Conservation (phyloP, 1,284 basidiomycete species). For the Boletus semigastroideus region DNA sequence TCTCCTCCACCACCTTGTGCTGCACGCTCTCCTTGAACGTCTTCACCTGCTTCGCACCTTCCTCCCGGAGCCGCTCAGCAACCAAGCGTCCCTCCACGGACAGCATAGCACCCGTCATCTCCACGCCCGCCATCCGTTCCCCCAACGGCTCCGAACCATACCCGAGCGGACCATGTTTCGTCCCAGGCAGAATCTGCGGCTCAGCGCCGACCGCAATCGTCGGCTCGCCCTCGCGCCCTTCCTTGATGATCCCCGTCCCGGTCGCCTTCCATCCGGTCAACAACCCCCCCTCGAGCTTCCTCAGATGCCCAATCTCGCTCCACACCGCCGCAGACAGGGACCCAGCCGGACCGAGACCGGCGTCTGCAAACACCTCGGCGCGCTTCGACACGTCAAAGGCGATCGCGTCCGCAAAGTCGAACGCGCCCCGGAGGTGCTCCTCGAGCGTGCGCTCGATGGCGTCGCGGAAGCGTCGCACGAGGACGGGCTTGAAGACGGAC, state of each 20-base stretch:
- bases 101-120: not conserved
- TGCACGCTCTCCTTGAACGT: slow-evolving; percentile 31
- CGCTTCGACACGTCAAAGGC: slow-evolving; percentile 57
- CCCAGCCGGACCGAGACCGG: slow-evolving; percentile 49
- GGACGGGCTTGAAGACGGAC: slow-evolving; percentile 59
- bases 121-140: slow-evolving; percentile 31
- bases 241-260: slow-evolving; percentile 59
- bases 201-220: slow-evolving; percentile 65
- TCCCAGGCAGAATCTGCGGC: slow-evolving; percentile 63
- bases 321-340: slow-evolving; percentile 56
- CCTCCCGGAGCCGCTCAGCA: slow-evolving; percentile 11
- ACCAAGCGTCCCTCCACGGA: not conserved
- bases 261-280: slow-evolving; percentile 52
- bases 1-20: slow-evolving; percentile 20
- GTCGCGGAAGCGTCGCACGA: slow-evolving; percentile 53
- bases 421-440: slow-evolving; percentile 47
- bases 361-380: slow-evolving; percentile 61
- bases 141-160: slow-evolving; percentile 48
- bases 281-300: slow-evolving; percentile 38
- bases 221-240: slow-evolving; percentile 37
- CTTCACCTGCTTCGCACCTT: slow-evolving; percentile 19
- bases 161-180: slow-evolving; percentile 63
- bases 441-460: slow-evolving; percentile 56
- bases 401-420: slow-evolving; percentile 53
- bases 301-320: slow-evolving; percentile 62